Conservation (phyloP, 257 asterid genomes). For the Solanum corneliomulleri region DNA sequence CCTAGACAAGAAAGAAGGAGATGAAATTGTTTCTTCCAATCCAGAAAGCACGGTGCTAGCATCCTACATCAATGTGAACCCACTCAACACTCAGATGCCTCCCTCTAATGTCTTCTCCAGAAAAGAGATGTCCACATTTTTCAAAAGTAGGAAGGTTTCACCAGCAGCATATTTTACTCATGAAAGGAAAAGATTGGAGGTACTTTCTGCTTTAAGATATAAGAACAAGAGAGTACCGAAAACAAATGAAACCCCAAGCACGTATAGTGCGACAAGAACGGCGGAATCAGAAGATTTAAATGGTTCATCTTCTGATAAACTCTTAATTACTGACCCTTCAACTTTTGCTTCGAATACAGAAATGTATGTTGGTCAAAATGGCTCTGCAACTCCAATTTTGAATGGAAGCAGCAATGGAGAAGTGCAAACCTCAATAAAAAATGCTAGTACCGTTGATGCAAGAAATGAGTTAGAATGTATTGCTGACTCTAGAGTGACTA, state of each 20-base stretch:
- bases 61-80: constrained; percentile 40
- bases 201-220: background rate
- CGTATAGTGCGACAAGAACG: constrained; percentile 13
- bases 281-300: constrained; percentile 25
- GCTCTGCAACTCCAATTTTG: constrained; percentile 11
- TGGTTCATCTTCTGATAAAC: constrained; percentile 20
- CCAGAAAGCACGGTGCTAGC: constrained; percentile 8
- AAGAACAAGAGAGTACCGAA: background rate
- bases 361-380: constrained; percentile 21
- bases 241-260: constrained; percentile 17
- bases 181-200: constrained; percentile 44
- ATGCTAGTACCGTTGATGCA: constrained; percentile 22
- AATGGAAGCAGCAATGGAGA: constrained; percentile 19
- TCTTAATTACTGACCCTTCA: constrained; percentile 16
- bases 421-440: constrained; percentile 13
- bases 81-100: constrained; percentile 75
- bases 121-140: constrained; percentile 69
- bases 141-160: constrained; percentile 46
- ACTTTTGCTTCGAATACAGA: constrained; percentile 10
- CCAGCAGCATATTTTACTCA: constrained; percentile 53
- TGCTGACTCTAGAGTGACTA: constrained; percentile 13
- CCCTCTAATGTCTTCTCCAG: constrained; percentile 69
- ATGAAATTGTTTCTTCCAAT: constrained; percentile 2
- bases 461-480: constrained; percentile 18
- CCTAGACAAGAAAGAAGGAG: constrained; percentile 10